These are phyloP conservation scores for Jacaranda copaia DNA, from an alignment of 257 asterid species.

Conservation along the genomic window DNA sequence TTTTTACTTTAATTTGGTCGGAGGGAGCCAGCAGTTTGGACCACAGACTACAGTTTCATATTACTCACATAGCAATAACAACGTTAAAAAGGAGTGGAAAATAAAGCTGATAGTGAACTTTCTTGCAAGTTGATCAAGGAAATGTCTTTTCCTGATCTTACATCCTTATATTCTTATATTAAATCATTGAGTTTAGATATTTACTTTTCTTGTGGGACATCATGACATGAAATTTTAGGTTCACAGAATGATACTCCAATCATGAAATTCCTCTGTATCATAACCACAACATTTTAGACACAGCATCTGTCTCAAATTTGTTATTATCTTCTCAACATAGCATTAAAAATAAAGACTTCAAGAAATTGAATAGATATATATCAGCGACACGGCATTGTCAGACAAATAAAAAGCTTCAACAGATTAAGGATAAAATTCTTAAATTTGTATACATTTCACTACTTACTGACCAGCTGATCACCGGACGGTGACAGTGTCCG, in stretches of 20 bases:
- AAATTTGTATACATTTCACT: too few species aligned
- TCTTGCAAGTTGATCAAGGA: too few species aligned
- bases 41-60: neutral
- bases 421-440: neutral
- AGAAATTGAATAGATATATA: neutral
- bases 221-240: neutral
- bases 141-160: neutral
- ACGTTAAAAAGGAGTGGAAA: neutral
- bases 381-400: too few species aligned
- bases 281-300: neutral
- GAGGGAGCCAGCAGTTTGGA: neutral
- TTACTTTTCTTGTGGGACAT: slow-evolving; percentile 15
- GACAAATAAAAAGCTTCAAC: neutral
- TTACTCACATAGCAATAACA: neutral
- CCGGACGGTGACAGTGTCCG: slow-evolving; percentile 35
- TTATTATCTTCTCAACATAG: neutral
- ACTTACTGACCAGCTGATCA: slow-evolving; percentile 44
- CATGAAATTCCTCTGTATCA: too few species aligned
- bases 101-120: too few species aligned
- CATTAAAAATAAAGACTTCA: neutral
- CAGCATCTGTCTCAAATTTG: too few species aligned
- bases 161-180: too few species aligned
- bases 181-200: too few species aligned
- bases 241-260: neutral
- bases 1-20: neutral